phyloP scores from a whole-genome alignment of 306 rosid species.

The Vigna unguiculata region DNA sequence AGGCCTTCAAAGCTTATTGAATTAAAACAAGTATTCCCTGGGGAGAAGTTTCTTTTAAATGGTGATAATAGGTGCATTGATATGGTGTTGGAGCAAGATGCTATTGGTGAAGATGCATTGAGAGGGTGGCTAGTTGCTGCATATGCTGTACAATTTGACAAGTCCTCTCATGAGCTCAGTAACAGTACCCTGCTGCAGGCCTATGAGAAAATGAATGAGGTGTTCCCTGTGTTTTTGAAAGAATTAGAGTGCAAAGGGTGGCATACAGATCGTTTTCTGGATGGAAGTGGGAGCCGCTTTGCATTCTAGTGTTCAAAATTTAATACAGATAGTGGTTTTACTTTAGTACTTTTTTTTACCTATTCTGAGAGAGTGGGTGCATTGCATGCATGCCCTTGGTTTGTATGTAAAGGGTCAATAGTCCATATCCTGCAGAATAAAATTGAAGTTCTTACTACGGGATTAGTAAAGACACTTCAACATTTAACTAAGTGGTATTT shows the following conservation, averaged over 20 bases:
- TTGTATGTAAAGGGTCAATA: neutral
- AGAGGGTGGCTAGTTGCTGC: slow-evolving; percentile 94
- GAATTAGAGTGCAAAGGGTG: slow-evolving; percentile 81
- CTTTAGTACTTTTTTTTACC: neutral
- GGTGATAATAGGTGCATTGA: slow-evolving; percentile 59
- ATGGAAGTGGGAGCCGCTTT: slow-evolving; percentile 76
- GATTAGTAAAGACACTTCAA: too few species aligned
- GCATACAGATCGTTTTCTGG: slow-evolving; percentile 87
- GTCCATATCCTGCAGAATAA: neutral
- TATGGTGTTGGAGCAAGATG: slow-evolving; percentile 78
- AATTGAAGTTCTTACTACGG: too few species aligned
- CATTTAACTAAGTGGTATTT: too few species aligned
- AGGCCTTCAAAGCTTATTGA: slow-evolving; percentile 77
- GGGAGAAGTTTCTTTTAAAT: slow-evolving; percentile 76
- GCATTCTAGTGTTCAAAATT: slow-evolving; percentile 43
- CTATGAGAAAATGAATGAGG: slow-evolving; percentile 71
- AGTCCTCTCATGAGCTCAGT: slow-evolving; percentile 51
- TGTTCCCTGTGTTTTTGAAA: slow-evolving; percentile 61
- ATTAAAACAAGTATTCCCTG: slow-evolving; percentile 62
- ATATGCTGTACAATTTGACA: slow-evolving; percentile 57
- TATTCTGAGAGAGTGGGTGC: slow-evolving; percentile 7
- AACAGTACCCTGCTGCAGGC: slow-evolving; percentile 57
- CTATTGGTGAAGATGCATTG: slow-evolving; percentile 83
- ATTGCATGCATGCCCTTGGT: neutral
- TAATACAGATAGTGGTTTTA: too few species aligned